Conservation (phyloP, 139 green algal species). For the Chlamydomonas eustigma region DNA sequence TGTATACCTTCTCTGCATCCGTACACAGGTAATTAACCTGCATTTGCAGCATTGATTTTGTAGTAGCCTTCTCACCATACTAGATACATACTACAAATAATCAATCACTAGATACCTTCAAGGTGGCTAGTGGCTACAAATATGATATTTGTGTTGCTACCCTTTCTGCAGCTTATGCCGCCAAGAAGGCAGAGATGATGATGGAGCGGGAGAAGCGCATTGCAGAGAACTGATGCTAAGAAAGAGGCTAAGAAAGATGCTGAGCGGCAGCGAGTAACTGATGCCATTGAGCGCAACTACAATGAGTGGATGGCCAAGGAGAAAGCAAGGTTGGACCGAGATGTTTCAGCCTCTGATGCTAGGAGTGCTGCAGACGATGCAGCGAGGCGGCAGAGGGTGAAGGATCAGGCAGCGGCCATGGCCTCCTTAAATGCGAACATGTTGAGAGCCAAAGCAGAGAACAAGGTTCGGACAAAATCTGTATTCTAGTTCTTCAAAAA, state of each 20-base stretch:
- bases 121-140: no score
- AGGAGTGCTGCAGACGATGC: not conserved
- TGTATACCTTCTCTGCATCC: not conserved
- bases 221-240: conserved; percentile 29
- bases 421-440: not conserved
- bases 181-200: conserved; percentile 43
- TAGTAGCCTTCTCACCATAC: not conserved
- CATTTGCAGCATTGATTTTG: no score
- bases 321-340: conserved; percentile 25
- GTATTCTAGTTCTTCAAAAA: conserved; percentile 1
- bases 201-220: conserved; percentile 37
- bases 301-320: conserved; percentile 29
- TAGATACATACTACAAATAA: not conserved
- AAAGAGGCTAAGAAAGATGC: conserved; percentile 36
- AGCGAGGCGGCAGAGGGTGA: not conserved
- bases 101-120: not conserved
- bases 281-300: conserved; percentile 42
- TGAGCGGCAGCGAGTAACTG: conserved; percentile 32
- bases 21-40: no score
- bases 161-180: conserved; percentile 36
- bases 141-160: not conserved
- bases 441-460: not conserved
- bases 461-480: conserved; percentile 1
- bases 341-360: not conserved
- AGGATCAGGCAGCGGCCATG: not conserved